phyloP scores from a whole-genome alignment of 108 stramenopile species.

The Nitzschia putrida region DNA sequence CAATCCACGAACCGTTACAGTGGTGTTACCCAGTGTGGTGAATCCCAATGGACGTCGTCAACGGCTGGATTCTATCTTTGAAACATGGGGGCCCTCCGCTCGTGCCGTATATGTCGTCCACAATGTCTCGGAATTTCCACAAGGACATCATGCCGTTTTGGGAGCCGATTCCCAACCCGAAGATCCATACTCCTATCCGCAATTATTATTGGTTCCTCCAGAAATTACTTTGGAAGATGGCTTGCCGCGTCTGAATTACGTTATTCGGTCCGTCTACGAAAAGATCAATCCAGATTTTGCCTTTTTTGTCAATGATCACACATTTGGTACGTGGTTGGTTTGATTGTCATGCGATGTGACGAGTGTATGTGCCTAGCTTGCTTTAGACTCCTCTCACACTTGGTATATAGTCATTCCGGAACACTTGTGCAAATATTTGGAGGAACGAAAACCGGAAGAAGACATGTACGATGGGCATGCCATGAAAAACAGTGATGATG shows the following conservation, averaged over 20 bases:
- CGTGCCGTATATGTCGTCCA: conserved; percentile 76
- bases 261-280: conserved; percentile 60
- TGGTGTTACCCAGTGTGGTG: conserved; percentile 79
- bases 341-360: background rate
- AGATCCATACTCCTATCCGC: conserved; percentile 62
- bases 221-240: conserved; percentile 67
- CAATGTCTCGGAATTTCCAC: conserved; percentile 59
- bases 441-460: conserved; percentile 45
- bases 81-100: conserved; percentile 80
- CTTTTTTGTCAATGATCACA: conserved; percentile 92
- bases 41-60: conserved; percentile 60
- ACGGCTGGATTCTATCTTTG: conserved; percentile 69
- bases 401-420: conserved; percentile 59
- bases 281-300: conserved; percentile 82
- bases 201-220: conserved; percentile 64
- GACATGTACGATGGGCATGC: conserved; percentile 85
- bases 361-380: background rate
- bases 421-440: conserved; percentile 75
- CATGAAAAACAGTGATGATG: conserved; percentile 53
- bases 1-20: conserved; percentile 66
- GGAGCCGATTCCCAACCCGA: conserved; percentile 38
- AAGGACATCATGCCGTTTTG: conserved; percentile 39
- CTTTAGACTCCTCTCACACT: background rate
- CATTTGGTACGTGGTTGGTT: conserved; percentile 34
- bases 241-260: conserved; percentile 66